Evolutionary conservation across 768 basidiomycete genomes (phyloP).

Genomic region (Neoboletus subvelutipes): DNA sequence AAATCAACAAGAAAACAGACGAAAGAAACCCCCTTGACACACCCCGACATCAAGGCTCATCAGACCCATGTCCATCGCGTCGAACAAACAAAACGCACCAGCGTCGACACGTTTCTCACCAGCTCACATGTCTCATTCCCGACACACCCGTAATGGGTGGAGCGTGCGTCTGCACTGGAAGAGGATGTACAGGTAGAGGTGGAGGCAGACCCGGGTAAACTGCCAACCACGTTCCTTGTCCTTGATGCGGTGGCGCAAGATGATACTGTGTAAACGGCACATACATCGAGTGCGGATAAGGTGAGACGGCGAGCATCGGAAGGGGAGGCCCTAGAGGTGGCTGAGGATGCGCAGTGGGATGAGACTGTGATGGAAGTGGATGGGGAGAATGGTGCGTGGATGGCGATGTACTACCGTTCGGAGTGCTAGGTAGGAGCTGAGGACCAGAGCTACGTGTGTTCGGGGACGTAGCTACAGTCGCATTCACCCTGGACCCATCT

Average conservation of each 20-base stretch:
- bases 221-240: constrained; percentile 25
- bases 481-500: constrained; percentile 10
- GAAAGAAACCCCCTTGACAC: background rate
- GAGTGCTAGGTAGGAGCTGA: background rate
- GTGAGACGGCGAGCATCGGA: constrained; percentile 16
- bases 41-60: background rate
- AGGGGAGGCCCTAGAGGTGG: constrained; percentile 12
- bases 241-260: constrained; percentile 13
- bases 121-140: constrained; percentile 28
- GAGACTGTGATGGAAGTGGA: constrained; percentile 15
- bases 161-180: constrained; percentile 12
- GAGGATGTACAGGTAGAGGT: constrained; percentile 16
- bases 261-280: constrained; percentile 24
- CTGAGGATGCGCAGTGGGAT: constrained; percentile 5
- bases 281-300: constrained; percentile 22
- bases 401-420: constrained; percentile 3
- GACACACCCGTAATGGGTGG: constrained; percentile 21
- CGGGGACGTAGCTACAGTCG: constrained; percentile 2
- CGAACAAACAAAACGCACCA: constrained; percentile 1
- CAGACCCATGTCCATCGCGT: background rate
- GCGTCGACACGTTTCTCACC: constrained; percentile 16
- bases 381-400: background rate
- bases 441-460: background rate
- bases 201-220: constrained; percentile 22
- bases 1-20: constrained; percentile 16